Evolutionary conservation across 106 monocot species (phyloP).

Genomic region (Apostasia shenzhenica): DNA sequence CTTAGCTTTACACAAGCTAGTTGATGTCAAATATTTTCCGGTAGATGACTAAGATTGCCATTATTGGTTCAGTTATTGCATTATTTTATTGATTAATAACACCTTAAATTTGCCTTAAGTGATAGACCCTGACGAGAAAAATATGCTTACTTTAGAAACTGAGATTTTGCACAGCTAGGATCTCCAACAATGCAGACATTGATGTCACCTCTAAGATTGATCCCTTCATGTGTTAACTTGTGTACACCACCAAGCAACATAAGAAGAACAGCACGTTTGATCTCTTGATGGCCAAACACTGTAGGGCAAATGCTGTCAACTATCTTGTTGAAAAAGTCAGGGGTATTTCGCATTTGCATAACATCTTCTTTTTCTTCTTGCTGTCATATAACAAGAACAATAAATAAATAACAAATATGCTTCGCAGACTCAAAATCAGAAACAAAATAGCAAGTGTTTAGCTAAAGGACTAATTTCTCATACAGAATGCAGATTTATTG

Average conservation of each 20-base stretch:
- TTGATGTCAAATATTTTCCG: too few species aligned
- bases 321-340: constrained; percentile 95
- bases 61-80: too few species aligned
- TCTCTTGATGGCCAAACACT: constrained; percentile 98
- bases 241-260: constrained; percentile 97
- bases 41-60: too few species aligned
- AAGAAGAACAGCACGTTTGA: constrained; percentile 85
- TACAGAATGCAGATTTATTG: neutral
- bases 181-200: constrained; percentile 99
- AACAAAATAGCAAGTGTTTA: neutral
- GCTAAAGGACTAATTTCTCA: neutral
- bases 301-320: constrained; percentile 96
- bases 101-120: too few species aligned
- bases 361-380: constrained; percentile 88
- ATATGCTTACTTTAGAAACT: constrained; percentile 83
- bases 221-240: constrained; percentile 94
- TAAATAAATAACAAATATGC: constrained; percentile 1
- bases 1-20: too few species aligned
- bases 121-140: neutral
- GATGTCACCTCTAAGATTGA: constrained; percentile 95
- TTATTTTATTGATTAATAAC: too few species aligned
- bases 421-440: neutral
- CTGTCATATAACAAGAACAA: constrained; percentile 30
- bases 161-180: constrained; percentile 98
- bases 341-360: constrained; percentile 66